phyloP scores from a whole-genome alignment of 495 filamentous ascomycete species.

The Tetracladium marchalianum region DNA sequence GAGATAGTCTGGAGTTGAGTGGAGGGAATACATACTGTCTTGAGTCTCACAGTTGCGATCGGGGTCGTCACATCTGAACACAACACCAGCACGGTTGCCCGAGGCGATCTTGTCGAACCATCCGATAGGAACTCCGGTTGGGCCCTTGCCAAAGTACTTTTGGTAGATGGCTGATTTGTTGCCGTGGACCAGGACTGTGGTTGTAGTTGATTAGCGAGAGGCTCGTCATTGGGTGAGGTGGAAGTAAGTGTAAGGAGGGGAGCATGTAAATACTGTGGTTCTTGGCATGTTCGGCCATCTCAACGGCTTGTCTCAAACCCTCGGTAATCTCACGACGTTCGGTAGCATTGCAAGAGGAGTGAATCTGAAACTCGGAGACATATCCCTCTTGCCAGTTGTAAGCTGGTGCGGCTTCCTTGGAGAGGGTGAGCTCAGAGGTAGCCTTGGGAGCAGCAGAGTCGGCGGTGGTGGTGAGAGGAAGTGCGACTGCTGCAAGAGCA shows the following conservation, averaged over 20 bases:
- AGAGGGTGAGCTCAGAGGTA: not conserved
- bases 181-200: slow-evolving; percentile 33
- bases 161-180: slow-evolving; percentile 39
- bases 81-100: slow-evolving; percentile 33
- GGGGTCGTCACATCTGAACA: slow-evolving; percentile 49
- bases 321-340: slow-evolving; percentile 34
- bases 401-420: not conserved
- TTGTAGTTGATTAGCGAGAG: not conserved
- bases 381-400: not conserved
- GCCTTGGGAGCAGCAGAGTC: not conserved
- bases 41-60: slow-evolving; percentile 42
- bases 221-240: not conserved
- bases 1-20: too few relatives aligned
- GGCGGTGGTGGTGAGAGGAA: not conserved
- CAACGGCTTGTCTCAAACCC: slow-evolving; percentile 37
- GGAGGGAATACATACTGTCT: slow-evolving; percentile 23
- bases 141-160: slow-evolving; percentile 46
- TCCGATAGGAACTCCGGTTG: slow-evolving; percentile 39
- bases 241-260: not conserved
- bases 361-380: slow-evolving; percentile 31
- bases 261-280: slow-evolving; percentile 17
- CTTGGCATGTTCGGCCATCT: slow-evolving; percentile 37
- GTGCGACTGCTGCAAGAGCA: not conserved
- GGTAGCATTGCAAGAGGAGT: slow-evolving; percentile 45
- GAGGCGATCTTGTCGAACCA: slow-evolving; percentile 40